Conservation (phyloP, 495 filamentous ascomycete genomes). For the Apiosordaria backusii region DNA sequence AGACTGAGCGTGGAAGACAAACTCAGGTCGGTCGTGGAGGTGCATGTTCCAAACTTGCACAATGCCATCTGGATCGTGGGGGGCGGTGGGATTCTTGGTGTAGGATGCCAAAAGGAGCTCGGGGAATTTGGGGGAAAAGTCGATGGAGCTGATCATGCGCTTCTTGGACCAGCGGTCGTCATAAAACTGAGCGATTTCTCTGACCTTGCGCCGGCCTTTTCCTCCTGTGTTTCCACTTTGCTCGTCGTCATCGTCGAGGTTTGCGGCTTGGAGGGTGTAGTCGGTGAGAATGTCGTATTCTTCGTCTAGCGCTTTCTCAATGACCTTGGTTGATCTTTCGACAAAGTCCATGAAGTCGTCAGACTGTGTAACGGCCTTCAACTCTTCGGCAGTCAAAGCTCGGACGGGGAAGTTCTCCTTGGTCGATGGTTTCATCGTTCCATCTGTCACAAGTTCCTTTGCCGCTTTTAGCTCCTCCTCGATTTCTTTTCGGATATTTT, state of each 20-base stretch:
- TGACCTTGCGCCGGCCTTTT: constrained; percentile 74
- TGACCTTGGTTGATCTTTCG: constrained; percentile 91
- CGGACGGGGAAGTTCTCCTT: constrained; percentile 70
- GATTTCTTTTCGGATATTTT: constrained; percentile 82
- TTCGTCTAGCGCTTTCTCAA: constrained; percentile 90
- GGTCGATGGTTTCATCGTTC: constrained; percentile 42
- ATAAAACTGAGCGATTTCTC: constrained; percentile 87
- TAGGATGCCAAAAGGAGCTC: constrained; percentile 92
- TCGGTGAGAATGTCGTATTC: constrained; percentile 92
- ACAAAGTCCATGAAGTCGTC: constrained; percentile 94
- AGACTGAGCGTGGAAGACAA: constrained; percentile 91
- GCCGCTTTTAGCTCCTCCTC: constrained; percentile 81
- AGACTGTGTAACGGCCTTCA: constrained; percentile 85
- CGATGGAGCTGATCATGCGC: constrained; percentile 88
- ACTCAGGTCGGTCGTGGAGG: constrained; percentile 88
- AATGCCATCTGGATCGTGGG: constrained; percentile 91
- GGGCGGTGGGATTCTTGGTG: constrained; percentile 92
- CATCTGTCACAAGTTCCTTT: constrained; percentile 54
- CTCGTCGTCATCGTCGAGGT: constrained; percentile 79
- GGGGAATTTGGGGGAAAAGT: constrained; percentile 92
- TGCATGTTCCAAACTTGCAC: constrained; percentile 97
- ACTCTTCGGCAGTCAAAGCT: constrained; percentile 76
- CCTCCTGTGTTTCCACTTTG: constrained; percentile 64
- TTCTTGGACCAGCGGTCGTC: constrained; percentile 96
- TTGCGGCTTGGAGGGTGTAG: constrained; percentile 75